These are phyloP conservation scores for Trichomonascaceae sp. DNA, from an alignment of 1,139 yeast species.

Conservation along the genomic window DNA sequence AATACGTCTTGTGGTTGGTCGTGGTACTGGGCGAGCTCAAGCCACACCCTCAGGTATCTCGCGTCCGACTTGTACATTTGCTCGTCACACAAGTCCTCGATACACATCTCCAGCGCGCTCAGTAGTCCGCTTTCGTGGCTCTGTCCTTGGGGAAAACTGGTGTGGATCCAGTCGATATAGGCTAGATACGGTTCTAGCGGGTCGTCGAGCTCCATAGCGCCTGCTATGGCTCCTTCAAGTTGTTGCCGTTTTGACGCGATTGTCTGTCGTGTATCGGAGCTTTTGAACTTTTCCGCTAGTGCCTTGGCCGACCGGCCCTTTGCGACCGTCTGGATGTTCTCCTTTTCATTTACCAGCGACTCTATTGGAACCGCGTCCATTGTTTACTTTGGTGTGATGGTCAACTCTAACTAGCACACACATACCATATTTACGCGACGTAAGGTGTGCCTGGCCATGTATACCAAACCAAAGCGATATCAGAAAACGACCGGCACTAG, in stretches of 20 bases:
- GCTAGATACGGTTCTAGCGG: constrained; percentile 64
- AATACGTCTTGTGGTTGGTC: constrained; percentile 66
- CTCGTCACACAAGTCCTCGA: constrained; percentile 54
- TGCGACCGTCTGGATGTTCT: constrained; percentile 57
- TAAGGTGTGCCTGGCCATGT: no score
- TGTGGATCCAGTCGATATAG: constrained; percentile 61
- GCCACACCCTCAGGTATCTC: constrained; percentile 69
- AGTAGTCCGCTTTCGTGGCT: constrained; percentile 57
- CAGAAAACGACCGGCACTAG: no score
- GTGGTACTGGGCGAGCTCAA: constrained; percentile 54
- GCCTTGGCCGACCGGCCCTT: constrained; percentile 62
- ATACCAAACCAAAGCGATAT: no score
- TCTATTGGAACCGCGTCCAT: constrained; percentile 30
- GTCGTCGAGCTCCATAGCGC: constrained; percentile 57
- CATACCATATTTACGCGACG: no score
- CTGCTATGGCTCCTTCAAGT: constrained; percentile 34
- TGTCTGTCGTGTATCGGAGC: constrained; percentile 6
- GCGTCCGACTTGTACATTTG: constrained; percentile 67
- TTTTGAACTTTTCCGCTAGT: constrained; percentile 34
- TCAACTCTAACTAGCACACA: no score
- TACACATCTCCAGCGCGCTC: constrained; percentile 55
- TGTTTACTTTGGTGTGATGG: background rate
- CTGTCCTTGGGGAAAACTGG: constrained; percentile 55
- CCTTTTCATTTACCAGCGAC: constrained; percentile 58
- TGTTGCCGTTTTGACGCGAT: constrained; percentile 16